These are phyloP conservation scores for Metschnikowia kunwiensis DNA, from an alignment of 805 yeast genomes.

Conservation along the genomic window DNA sequence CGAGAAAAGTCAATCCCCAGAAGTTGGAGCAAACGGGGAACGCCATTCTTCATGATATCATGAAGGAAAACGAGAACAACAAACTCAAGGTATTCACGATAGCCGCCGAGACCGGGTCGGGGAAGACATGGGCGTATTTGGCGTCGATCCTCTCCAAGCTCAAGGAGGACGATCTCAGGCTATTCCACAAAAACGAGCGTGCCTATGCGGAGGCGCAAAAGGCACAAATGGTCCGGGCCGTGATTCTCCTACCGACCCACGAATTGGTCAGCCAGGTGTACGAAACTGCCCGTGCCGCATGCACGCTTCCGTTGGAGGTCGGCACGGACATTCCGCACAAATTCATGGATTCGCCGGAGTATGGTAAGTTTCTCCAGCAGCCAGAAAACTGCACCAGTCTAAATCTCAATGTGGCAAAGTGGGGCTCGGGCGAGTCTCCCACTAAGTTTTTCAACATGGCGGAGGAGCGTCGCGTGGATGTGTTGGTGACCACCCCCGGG, in stretches of 20 bases:
- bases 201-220: slow-evolving; percentile 23
- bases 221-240: slow-evolving; percentile 52
- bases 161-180: slow-evolving; percentile 49
- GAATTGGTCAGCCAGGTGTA: slow-evolving; percentile 83
- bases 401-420: slow-evolving; percentile 48
- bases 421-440: slow-evolving; percentile 62
- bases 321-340: slow-evolving; percentile 15
- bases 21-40: slow-evolving; percentile 28
- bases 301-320: slow-evolving; percentile 22
- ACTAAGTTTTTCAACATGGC: slow-evolving; percentile 46
- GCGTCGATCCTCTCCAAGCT: slow-evolving; percentile 71
- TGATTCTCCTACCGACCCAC: slow-evolving; percentile 84
- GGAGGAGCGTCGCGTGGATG: slow-evolving; percentile 55
- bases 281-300: slow-evolving; percentile 37
- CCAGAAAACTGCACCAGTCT: slow-evolving; percentile 29
- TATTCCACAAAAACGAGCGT: slow-evolving; percentile 20
- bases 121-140: slow-evolving; percentile 90
- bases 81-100: slow-evolving; percentile 62
- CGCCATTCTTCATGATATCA: slow-evolving; percentile 26
- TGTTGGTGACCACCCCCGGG: slow-evolving; percentile 83
- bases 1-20: slow-evolving; percentile 30
- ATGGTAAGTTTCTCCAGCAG: slow-evolving; percentile 21
- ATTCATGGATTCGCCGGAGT: slow-evolving; percentile 20
- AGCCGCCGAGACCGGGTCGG: slow-evolving; percentile 97
- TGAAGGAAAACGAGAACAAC: slow-evolving; percentile 28